Conservation (phyloP, 2,329 filamentous ascomycete genomes). For the Phialemonium atrogriseum region DNA sequence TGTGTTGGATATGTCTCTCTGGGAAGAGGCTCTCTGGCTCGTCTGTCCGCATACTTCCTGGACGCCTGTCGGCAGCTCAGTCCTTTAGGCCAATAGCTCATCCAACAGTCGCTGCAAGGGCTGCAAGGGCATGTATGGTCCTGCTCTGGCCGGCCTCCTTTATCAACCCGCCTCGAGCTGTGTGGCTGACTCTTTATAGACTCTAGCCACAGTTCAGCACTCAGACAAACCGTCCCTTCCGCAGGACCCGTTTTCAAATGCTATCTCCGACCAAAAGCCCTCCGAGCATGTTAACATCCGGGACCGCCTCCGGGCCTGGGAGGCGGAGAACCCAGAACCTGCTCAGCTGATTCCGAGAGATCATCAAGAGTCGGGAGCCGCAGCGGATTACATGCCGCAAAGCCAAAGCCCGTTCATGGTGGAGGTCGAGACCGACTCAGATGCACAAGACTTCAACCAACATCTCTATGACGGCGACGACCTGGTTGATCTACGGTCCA, state of each 20-base stretch:
- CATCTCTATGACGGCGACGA: slow-evolving; percentile 27
- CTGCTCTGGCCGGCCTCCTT: no score
- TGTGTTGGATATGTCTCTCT: slow-evolving; percentile 17
- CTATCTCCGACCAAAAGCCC: not conserved
- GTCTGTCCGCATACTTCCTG: not conserved
- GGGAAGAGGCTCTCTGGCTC: slow-evolving; percentile 1
- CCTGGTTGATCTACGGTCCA: slow-evolving; percentile 24
- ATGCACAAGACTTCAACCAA: slow-evolving; percentile 8
- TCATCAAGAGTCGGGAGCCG: slow-evolving; percentile 14
- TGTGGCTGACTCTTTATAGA: slow-evolving; percentile 1
- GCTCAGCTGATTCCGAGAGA: slow-evolving; percentile 19
- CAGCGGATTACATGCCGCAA: slow-evolving; percentile 27
- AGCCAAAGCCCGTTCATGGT: slow-evolving; percentile 21
- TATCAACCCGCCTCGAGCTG: no score
- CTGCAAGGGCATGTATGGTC: no score
- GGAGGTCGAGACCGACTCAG: slow-evolving; percentile 11
- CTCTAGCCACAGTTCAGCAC: no score
- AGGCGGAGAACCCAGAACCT: slow-evolving; percentile 22
- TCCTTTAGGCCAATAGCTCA: no score
- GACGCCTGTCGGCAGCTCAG: no score
- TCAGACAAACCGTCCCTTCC: no score
- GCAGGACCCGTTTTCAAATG: no score
- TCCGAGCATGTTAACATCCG: slow-evolving; percentile 24
- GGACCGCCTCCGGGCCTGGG: slow-evolving; percentile 32
- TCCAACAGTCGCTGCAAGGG: no score